phyloP scores from a whole-genome alignment of 371 early-diverging fungal species.

The Smittium culicis region DNA sequence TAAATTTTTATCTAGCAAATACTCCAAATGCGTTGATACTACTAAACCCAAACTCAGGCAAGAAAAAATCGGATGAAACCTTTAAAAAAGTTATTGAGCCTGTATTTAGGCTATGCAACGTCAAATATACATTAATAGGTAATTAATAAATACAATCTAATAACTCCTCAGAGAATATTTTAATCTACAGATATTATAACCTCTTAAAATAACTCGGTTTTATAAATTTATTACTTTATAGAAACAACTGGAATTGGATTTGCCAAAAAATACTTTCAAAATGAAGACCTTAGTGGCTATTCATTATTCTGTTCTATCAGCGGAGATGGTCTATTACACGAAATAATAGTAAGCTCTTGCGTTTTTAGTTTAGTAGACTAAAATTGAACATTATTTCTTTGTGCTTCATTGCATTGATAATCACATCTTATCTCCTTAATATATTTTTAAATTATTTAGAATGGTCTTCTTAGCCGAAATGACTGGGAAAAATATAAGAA shows the following conservation, averaged over 20 bases:
- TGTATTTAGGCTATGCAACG: constrained; percentile 33
- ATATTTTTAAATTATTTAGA: constrained; percentile 11
- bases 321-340: constrained; percentile 52
- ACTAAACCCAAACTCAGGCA: constrained; percentile 45
- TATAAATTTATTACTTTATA: not conserved
- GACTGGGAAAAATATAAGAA: constrained; percentile 33
- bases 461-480: constrained; percentile 39
- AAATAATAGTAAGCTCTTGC: constrained; percentile 31
- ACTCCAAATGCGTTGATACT: constrained; percentile 19
- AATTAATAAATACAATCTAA: constrained; percentile 12
- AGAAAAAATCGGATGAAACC: constrained; percentile 31
- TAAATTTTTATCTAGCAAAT: constrained; percentile 1
- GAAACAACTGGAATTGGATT: constrained; percentile 24
- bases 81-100: constrained; percentile 35
- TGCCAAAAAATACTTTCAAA: constrained; percentile 34
- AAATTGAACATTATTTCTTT: constrained; percentile 1
- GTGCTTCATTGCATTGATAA: not conserved
- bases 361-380: too few relatives aligned
- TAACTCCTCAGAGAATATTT: too few relatives aligned
- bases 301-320: constrained; percentile 34
- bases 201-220: too few relatives aligned
- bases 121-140: constrained; percentile 28
- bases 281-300: constrained; percentile 30
- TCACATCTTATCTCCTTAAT: not conserved
- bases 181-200: too few relatives aligned